Conservation (phyloP, 2,329 filamentous ascomycete genomes). For the Aureobasidium sp. region DNA sequence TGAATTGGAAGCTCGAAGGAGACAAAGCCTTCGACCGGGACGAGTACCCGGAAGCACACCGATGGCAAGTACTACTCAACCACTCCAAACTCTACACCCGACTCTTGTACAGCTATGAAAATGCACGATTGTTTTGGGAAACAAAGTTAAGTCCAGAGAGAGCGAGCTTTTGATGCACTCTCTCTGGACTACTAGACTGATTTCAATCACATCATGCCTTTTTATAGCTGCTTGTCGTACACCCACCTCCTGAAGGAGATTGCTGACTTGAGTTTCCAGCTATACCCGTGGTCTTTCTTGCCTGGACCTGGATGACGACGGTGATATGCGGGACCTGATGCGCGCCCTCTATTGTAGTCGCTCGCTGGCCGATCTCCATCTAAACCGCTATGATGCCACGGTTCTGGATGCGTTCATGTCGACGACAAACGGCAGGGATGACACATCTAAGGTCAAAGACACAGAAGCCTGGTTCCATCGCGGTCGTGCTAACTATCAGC, state of each 20-base stretch:
- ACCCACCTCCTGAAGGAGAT: background rate
- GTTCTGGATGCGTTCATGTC: conserved; percentile 17
- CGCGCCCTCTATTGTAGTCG: conserved; percentile 21
- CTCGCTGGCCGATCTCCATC: conserved; percentile 16
- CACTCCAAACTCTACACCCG: background rate
- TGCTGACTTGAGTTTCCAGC: background rate
- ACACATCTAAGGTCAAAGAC: conserved; percentile 13
- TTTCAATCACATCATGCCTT: background rate
- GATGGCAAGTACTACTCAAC: background rate
- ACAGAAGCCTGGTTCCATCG: conserved; percentile 21
- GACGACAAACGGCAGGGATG: background rate
- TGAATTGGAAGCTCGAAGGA: conserved; percentile 18
- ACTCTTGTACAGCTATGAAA: background rate
- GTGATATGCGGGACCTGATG: background rate
- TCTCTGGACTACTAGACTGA: background rate
- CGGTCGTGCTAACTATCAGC: conserved; percentile 21
- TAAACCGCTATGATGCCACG: conserved; percentile 19
- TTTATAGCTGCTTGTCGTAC: background rate
- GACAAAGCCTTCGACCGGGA: conserved; percentile 17
- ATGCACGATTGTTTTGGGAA: background rate
- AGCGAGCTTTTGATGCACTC: background rate
- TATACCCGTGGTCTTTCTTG: background rate
- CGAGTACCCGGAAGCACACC: conserved; percentile 16
- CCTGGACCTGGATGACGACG: background rate
- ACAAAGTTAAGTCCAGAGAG: background rate